Evolutionary conservation across 2,329 filamentous ascomycete genomes (phyloP).

Genomic region (Colletotrichum ledebouriae): DNA sequence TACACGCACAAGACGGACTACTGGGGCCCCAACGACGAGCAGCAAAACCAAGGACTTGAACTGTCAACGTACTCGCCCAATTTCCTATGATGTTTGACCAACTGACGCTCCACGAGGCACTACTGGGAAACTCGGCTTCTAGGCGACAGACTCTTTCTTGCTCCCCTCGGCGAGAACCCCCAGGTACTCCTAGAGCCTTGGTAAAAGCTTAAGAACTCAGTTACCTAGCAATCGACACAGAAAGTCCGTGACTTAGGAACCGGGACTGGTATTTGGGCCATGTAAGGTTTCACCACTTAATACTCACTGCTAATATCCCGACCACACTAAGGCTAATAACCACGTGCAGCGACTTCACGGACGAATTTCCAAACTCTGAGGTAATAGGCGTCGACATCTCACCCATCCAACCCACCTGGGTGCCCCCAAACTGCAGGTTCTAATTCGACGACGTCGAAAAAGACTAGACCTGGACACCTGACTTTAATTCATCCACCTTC

Average conservation of each 20-base stretch:
- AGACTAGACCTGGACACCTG: slow-evolving; percentile 60
- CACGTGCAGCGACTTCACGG: slow-evolving; percentile 59
- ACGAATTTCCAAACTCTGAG: slow-evolving; percentile 57
- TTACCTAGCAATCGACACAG: neutral
- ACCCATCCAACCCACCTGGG: slow-evolving; percentile 67
- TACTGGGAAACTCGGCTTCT: slow-evolving; percentile 30
- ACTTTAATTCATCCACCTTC: slow-evolving; percentile 70
- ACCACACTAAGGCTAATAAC: neutral
- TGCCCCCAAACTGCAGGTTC: slow-evolving; percentile 67
- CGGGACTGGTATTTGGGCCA: slow-evolving; percentile 30
- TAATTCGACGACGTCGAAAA: slow-evolving; percentile 72
- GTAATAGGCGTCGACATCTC: slow-evolving; percentile 68
- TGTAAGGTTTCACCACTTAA: neutral
- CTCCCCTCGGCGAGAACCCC: slow-evolving; percentile 4
- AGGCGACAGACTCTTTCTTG: slow-evolving; percentile 30
- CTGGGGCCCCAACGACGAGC: slow-evolving; percentile 37
- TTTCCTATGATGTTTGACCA: no score
- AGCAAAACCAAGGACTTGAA: slow-evolving; percentile 40
- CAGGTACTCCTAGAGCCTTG: neutral
- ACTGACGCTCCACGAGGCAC: neutral
- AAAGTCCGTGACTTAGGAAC: slow-evolving; percentile 28
- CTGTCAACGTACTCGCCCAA: neutral
- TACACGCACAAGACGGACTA: slow-evolving; percentile 40
- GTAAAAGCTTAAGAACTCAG: neutral
- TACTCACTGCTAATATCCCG: no score